These are phyloP conservation scores for Debaryomyces singareniensis DNA, from an alignment of 1,139 yeast genomes.

Conservation along the genomic window DNA sequence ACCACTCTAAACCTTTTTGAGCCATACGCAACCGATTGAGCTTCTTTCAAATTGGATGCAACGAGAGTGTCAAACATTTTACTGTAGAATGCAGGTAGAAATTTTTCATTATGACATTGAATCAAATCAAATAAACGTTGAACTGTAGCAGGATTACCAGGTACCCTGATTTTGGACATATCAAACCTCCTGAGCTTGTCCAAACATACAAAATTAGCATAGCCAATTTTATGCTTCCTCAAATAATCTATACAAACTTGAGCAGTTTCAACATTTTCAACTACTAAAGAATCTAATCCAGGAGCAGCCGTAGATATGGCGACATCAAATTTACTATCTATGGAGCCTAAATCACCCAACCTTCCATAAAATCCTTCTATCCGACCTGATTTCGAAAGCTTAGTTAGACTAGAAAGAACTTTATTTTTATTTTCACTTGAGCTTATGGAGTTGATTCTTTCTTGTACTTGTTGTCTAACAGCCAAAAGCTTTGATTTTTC, in stretches of 20 bases:
- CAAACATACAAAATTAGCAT: conserved; percentile 80
- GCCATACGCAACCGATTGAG: conserved; percentile 86
- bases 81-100: conserved; percentile 84
- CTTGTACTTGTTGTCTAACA: conserved; percentile 58
- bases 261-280: conserved; percentile 89
- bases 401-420: conserved; percentile 63
- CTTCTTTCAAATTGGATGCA: conserved; percentile 71
- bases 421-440: conserved; percentile 62
- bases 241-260: conserved; percentile 86
- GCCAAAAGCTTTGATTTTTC: conserved; percentile 50
- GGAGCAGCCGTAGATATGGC: conserved; percentile 96
- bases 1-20: conserved; percentile 78
- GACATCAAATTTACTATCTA: conserved; percentile 81
- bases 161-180: conserved; percentile 54
- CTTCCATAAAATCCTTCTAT: conserved; percentile 84
- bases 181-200: conserved; percentile 66
- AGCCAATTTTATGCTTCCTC: conserved; percentile 79
- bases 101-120: conserved; percentile 56
- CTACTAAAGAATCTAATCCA: conserved; percentile 86
- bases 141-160: conserved; percentile 60
- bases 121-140: conserved; percentile 85
- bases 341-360: conserved; percentile 83
- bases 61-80: conserved; percentile 84
- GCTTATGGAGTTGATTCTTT: conserved; percentile 54
- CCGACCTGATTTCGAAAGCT: conserved; percentile 75